These are phyloP conservation scores for Terana coerulea DNA, from an alignment of 768 basidiomycete genomes.

Conservation along the genomic window DNA sequence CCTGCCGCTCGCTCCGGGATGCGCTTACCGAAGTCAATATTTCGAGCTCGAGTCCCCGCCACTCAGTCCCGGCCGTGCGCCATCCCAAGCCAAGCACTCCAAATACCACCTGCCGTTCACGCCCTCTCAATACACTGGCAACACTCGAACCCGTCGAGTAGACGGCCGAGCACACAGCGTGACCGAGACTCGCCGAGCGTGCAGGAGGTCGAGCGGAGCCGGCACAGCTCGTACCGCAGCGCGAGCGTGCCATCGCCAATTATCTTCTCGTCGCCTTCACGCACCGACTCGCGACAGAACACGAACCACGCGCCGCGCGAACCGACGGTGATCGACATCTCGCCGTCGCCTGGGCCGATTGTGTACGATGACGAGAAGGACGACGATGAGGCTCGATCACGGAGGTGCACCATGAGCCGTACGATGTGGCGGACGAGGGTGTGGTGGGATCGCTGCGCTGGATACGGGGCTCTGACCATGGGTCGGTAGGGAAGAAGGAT, in stretches of 20 bases:
- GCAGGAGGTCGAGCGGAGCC: not conserved
- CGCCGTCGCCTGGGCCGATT: constrained; percentile 2
- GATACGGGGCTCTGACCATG: constrained; percentile 16
- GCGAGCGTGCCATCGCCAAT: constrained; percentile 25
- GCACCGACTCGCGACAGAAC: constrained; percentile 9
- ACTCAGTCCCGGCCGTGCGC: constrained; percentile 4
- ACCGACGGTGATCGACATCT: constrained; percentile 7
- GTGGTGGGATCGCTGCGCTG: constrained; percentile 20
- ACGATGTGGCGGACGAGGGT: constrained; percentile 12
- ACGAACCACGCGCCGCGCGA: no score
- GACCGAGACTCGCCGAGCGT: constrained; percentile 3
- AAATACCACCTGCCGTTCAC: constrained; percentile 7
- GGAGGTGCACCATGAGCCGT: not conserved
- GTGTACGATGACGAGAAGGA: constrained; percentile 19
- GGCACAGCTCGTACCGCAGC: constrained; percentile 2
- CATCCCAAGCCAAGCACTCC: constrained; percentile 8
- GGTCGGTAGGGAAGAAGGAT: constrained; percentile 16
- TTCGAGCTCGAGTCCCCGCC: not conserved
- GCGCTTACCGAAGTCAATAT: constrained; percentile 2
- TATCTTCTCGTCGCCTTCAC: constrained; percentile 19
- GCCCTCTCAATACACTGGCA: constrained; percentile 7
- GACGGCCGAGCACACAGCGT: constrained; percentile 10
- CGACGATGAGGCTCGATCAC: constrained; percentile 8
- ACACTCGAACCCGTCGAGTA: constrained; percentile 11
- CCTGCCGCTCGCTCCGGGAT: constrained; percentile 1